Percentiles rank a stretch among this genome's conserved stretches.
Evolutionary conservation across 768 basidiomycete genomes (phyloP).

Genomic region (Pulveroboletus sp.): DNA sequence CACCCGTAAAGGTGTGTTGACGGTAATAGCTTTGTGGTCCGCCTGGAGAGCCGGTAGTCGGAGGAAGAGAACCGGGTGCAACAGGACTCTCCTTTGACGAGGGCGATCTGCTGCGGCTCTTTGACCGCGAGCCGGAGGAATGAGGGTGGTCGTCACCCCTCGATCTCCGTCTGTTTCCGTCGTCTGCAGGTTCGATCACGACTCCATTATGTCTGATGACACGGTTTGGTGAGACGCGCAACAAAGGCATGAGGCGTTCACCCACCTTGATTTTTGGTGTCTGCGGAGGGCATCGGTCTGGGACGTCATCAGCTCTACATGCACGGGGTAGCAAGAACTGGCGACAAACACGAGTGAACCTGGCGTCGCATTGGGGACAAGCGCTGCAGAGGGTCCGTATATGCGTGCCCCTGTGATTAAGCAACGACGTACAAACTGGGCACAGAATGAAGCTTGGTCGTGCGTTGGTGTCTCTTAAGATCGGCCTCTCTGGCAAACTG

Average conservation of each 20-base stretch:
- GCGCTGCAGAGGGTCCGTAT: conserved; percentile 39
- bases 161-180: conserved; percentile 15
- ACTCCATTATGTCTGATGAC: conserved; percentile 56
- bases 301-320: conserved; percentile 12
- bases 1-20: conserved; percentile 53
- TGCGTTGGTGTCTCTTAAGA: conserved; percentile 76
- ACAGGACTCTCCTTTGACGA: conserved; percentile 38
- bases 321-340: conserved; percentile 12
- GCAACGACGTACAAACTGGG: conserved; percentile 58
- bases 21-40: conserved; percentile 62
- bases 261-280: conserved; percentile 75
- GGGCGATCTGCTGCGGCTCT: conserved; percentile 51
- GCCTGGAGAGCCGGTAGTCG: conserved; percentile 28
- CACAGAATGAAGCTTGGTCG: conserved; percentile 71
- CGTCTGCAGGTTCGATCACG: conserved; percentile 49
- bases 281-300: conserved; percentile 80
- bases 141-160: conserved; percentile 23
- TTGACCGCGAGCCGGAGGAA: conserved; percentile 42
- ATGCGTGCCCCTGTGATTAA: conserved; percentile 15
- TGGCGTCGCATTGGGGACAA: conserved; percentile 78
- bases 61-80: conserved; percentile 35
- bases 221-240: background rate
- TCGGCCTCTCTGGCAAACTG: conserved; percentile 81
- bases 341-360: conserved; percentile 67
- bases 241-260: conserved; percentile 7